A percentile compares a stretch with the other conserved stretches of the same genome.
phyloP scores from a whole-genome alignment of 2,329 filamentous ascomycete genomes.

The Bipolaris gigantea region DNA sequence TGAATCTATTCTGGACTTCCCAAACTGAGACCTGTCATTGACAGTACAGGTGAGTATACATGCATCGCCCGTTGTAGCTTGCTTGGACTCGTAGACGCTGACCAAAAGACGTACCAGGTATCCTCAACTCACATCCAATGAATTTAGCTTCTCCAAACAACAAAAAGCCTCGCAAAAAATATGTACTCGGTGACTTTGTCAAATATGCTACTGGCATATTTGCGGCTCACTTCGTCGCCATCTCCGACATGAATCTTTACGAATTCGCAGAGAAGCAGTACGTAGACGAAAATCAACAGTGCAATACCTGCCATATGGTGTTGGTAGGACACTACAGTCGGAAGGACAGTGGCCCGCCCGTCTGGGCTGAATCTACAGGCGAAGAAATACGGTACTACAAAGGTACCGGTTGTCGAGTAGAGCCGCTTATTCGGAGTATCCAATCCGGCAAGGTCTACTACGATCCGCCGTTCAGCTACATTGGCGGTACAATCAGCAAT shows the following conservation, averaged over 20 bases:
- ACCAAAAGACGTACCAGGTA: background rate
- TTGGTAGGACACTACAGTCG: conserved; percentile 4
- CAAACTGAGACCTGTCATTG: background rate
- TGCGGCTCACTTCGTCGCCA: background rate
- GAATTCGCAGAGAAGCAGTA: background rate
- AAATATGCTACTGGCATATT: background rate
- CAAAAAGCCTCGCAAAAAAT: background rate
- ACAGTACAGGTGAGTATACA: background rate
- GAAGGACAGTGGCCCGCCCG: background rate
- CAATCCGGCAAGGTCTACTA: background rate
- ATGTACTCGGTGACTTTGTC: background rate
- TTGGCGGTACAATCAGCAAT: background rate
- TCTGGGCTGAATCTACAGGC: conserved; percentile 5
- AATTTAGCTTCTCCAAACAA: background rate
- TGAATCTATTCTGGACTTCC: background rate
- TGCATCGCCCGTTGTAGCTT: background rate
- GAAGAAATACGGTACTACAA: background rate
- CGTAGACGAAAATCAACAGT: background rate
- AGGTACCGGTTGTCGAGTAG: background rate
- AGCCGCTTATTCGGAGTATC: background rate
- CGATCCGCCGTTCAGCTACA: background rate
- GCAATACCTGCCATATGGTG: background rate
- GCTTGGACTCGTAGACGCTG: background rate
- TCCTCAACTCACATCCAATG: background rate
- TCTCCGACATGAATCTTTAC: background rate